Evolutionary conservation across 192 early-diverging fungal genomes (phyloP).

Genomic region (Umbelopsis vinacea): DNA sequence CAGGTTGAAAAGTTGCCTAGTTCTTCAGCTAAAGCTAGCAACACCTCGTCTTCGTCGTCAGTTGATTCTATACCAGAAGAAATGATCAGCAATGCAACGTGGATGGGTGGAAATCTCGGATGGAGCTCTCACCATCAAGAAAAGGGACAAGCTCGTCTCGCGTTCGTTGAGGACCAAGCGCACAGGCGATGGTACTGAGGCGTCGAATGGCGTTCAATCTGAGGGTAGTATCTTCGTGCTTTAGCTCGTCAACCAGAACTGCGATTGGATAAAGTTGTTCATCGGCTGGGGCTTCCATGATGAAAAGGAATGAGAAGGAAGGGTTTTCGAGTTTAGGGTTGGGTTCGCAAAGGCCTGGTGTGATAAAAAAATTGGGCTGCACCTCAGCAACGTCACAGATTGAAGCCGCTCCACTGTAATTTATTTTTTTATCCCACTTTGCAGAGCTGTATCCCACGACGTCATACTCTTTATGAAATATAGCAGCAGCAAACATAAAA

Average conservation of each 20-base stretch:
- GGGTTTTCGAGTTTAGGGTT: neutral
- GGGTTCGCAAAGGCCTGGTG: slow-evolving; percentile 22
- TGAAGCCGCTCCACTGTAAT: neutral
- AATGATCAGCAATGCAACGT: slow-evolving; percentile 6
- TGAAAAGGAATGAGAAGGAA: neutral
- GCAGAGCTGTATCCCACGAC: no score
- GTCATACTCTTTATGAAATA: no score
- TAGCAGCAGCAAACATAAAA: no score
- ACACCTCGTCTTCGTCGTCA: slow-evolving; percentile 98
- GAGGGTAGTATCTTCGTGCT: slow-evolving; percentile 88
- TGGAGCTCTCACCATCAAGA: slow-evolving; percentile 77
- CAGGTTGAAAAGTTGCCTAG: slow-evolving; percentile 91
- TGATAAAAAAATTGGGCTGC: slow-evolving; percentile 28
- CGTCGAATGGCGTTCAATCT: slow-evolving; percentile 84
- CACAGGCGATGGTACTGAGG: slow-evolving; percentile 85
- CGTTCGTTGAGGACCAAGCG: slow-evolving; percentile 93
- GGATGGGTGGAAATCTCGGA: slow-evolving; percentile 6
- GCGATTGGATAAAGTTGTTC: slow-evolving; percentile 86
- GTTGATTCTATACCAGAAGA: slow-evolving; percentile 79
- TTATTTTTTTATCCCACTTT: neutral
- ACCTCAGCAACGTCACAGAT: neutral
- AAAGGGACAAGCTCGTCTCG: slow-evolving; percentile 97
- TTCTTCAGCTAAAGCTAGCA: slow-evolving; percentile 92
- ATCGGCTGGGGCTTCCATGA: slow-evolving; percentile 20
- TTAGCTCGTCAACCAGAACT: slow-evolving; percentile 89